A percentile compares a stretch with the other conserved stretches of the same genome.
phyloP scores from a whole-genome alignment of 2,329 filamentous ascomycete genomes.

The Sporothrix sp. region DNA sequence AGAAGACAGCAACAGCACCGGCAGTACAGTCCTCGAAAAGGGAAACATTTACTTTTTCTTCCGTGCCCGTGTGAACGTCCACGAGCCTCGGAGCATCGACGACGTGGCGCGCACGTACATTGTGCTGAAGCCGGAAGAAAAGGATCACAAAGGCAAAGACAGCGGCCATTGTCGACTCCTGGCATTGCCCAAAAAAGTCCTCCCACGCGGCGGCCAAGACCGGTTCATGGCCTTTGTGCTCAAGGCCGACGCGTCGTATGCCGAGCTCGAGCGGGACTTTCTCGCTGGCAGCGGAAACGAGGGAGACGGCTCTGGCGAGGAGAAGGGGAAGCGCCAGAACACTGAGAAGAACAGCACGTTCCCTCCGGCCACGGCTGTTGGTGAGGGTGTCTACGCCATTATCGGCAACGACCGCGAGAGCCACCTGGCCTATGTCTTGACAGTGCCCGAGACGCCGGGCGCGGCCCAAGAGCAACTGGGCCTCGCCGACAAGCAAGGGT shows the following conservation, averaged over 20 bases:
- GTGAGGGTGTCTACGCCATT: conserved; percentile 77
- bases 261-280: conserved; percentile 64
- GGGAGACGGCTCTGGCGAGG: neutral
- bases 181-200: conserved; percentile 73
- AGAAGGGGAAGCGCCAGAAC: conserved; percentile 43
- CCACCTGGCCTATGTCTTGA: conserved; percentile 72
- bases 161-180: conserved; percentile 60
- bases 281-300: conserved; percentile 49
- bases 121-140: conserved; percentile 61
- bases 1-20: neutral
- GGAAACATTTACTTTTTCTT: conserved; percentile 89
- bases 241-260: conserved; percentile 55
- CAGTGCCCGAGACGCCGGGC: conserved; percentile 58
- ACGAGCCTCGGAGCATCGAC: conserved; percentile 56
- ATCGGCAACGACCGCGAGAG: conserved; percentile 60
- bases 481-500: conserved; percentile 53
- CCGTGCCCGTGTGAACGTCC: conserved; percentile 63
- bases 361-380: conserved; percentile 64
- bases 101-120: conserved; percentile 75
- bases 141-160: conserved; percentile 44
- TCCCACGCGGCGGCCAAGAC: conserved; percentile 59
- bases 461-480: conserved; percentile 70
- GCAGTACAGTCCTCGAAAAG: conserved; percentile 81
- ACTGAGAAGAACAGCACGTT: no score
- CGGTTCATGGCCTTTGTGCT: conserved; percentile 77